Evolutionary conservation across 441 rosid species (phyloP), one percentile per base, ranked within the genome.

Genomic region (Eruca vesicaria): DNA sequence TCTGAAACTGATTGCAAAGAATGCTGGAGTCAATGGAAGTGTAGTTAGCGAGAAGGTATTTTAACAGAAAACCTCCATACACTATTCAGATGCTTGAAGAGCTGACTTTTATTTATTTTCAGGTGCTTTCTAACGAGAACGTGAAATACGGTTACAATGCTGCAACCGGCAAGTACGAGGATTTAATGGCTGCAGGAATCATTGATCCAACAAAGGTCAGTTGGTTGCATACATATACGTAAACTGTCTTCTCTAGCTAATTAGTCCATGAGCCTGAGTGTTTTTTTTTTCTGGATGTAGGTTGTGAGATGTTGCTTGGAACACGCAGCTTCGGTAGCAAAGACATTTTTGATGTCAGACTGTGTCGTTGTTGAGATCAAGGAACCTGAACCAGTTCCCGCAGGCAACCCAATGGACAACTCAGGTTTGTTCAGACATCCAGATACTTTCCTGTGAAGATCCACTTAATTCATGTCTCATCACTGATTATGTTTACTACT

Each of bases 231-330:
- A 48, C 35, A 45, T 0, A 29, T 16, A 15, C 11, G 20, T 33
- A 63, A 33, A 33, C 36, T 18, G 7, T 32, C 9, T 48, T 29
- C 0, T 6, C 15, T 48, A 48, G 12, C 50, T 21, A 31, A 21
- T 50, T 50, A 9, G 10, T 7, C 35, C 63, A 16, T 56, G 48
- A 41, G 29, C 33, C 19, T 43, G 36, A 69, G 28, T 28, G 26
- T 48, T 23, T 23, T 23, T 23, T 23, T 60, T 12, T 5, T 63
- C 50, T 63, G 16, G n/a, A 61, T 70, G 6, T 60, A 92, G 98
- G 98, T 90, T 81, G 98, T 93, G 5, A 86, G 98, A 79, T 93
- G 98, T 78, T 93, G 98, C 88, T 68, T 91, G 85, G 98, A 93
- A 86, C 98, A 93, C 66, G 96, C 98, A 28, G 81, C 97, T 29